phyloP scores from a whole-genome alignment of 305 asterid genomes.

The Solanum hybrid region DNA sequence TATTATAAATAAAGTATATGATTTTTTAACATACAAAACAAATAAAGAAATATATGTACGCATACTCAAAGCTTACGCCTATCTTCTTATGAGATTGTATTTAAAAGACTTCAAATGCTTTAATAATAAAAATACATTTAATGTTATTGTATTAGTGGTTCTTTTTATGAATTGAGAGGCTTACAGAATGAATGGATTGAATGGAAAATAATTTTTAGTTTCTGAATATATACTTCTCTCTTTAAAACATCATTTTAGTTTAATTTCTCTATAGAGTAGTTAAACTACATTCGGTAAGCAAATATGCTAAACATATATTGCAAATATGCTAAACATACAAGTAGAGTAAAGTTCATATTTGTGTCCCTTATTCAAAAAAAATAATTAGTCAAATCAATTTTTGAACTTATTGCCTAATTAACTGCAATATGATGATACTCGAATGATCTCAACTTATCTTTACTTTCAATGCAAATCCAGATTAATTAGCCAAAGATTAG shows the following conservation, averaged over 20 bases:
- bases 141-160: not conserved
- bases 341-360: not conserved
- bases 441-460: not conserved
- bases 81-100: not conserved
- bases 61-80: not conserved
- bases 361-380: not conserved
- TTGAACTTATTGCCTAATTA: not conserved
- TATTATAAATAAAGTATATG: not conserved
- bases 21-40: not conserved
- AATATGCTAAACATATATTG: not conserved
- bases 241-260: not conserved
- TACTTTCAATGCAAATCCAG: not conserved
- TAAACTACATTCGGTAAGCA: not conserved
- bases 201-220: not conserved
- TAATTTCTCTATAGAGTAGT: not conserved
- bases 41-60: not conserved
- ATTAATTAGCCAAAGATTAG: not conserved
- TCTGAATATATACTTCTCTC: not conserved
- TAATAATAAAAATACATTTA: not conserved
- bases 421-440: not conserved
- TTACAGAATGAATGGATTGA: not conserved
- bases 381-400: not conserved
- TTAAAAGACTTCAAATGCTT: not conserved
- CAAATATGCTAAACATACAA: not conserved
- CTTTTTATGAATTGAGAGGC: not conserved